Conservation (phyloP, 805 yeast genomes). For the Maudiozyma saulgeensis region DNA sequence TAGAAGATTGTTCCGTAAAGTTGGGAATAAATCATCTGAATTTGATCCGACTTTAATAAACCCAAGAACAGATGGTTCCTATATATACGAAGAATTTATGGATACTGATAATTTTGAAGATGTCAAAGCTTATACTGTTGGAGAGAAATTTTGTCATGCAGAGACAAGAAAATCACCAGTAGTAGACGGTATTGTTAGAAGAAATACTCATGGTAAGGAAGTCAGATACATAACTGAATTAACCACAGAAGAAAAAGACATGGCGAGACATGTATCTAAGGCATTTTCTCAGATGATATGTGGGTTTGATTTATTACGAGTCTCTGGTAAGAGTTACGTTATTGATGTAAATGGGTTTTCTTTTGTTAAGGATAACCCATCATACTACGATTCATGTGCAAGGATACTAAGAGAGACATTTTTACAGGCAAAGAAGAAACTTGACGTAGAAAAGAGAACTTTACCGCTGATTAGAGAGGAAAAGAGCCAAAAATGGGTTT, state of each 20-base stretch:
- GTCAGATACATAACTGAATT: conserved; percentile 81
- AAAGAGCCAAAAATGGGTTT: conserved; percentile 80
- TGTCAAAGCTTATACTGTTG: conserved; percentile 97
- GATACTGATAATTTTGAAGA: conserved; percentile 98
- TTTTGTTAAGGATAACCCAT: conserved; percentile 84
- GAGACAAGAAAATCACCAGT: conserved; percentile 98
- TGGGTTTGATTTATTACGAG: conserved; percentile 91
- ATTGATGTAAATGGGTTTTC: conserved; percentile 98
- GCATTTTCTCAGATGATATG: conserved; percentile 89
- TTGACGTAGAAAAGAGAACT: conserved; percentile 33
- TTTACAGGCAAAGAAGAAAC: conserved; percentile 45
- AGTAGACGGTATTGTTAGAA: conserved; percentile 95
- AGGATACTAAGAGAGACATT: conserved; percentile 68
- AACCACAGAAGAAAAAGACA: conserved; percentile 59
- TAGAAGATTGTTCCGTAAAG: conserved; percentile 82
- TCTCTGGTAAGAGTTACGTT: conserved; percentile 78
- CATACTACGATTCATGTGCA: conserved; percentile 79
- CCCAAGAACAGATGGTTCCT: conserved; percentile 87
- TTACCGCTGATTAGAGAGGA: conserved; percentile 32
- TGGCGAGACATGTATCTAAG: conserved; percentile 69
- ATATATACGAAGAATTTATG: conserved; percentile 88
- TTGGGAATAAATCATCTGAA: conserved; percentile 94
- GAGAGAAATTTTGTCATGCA: conserved; percentile 85
- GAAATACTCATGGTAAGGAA: conserved; percentile 97
- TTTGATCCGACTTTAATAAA: conserved; percentile 68